Evolutionary conservation across 805 yeast genomes (phyloP).

Genomic region (Saturnispora galanensis): DNA sequence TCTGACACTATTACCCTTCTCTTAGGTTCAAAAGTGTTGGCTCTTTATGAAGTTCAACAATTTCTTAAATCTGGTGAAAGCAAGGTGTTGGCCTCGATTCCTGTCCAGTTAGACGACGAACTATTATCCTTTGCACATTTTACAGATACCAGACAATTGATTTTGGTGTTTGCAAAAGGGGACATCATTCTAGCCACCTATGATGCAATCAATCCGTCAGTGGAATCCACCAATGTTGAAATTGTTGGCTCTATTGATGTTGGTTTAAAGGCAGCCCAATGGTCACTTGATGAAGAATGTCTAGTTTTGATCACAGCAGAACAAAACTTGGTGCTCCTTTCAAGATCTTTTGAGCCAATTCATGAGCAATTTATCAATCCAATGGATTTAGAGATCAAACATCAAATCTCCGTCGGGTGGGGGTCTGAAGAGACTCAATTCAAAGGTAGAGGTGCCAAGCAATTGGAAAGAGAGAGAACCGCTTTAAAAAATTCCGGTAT

Average conservation of each 20-base stretch:
- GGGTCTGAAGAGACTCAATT: constrained; percentile 96
- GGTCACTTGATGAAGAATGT: constrained; percentile 92
- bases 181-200: constrained; percentile 64
- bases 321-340: constrained; percentile 52
- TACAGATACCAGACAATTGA: constrained; percentile 54
- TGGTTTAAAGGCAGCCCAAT: constrained; percentile 60
- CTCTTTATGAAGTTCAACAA: constrained; percentile 66
- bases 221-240: constrained; percentile 50
- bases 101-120: constrained; percentile 32
- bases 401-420: constrained; percentile 97
- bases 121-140: constrained; percentile 56
- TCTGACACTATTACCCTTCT: constrained; percentile 64
- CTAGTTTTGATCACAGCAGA: constrained; percentile 58
- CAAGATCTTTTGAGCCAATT: constrained; percentile 72
- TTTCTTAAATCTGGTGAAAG: constrained; percentile 54
- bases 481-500: constrained; percentile 58
- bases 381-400: constrained; percentile 57
- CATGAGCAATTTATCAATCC: constrained; percentile 49
- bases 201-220: constrained; percentile 36
- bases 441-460: constrained; percentile 85
- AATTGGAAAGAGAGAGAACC: constrained; percentile 52
- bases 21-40: constrained; percentile 44
- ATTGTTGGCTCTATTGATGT: constrained; percentile 79
- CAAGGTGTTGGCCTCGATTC: constrained; percentile 51
- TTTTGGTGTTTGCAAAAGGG: constrained; percentile 64